phyloP scores from a whole-genome alignment of 2,329 filamentous ascomycete species.

The Penicillium nordicum region DNA sequence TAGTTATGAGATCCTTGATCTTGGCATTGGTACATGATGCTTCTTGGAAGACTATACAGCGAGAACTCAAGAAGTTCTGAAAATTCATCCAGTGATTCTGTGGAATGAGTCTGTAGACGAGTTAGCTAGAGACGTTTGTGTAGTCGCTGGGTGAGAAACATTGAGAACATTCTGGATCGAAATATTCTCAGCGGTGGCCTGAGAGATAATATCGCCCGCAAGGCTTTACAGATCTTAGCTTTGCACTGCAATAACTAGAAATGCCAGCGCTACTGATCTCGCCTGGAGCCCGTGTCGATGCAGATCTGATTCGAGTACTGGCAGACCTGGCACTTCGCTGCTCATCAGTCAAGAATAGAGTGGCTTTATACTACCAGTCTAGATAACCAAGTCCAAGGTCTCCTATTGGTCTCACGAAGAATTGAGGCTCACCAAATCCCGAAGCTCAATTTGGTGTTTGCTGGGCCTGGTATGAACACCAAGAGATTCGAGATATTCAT shows the following conservation, averaged over 20 bases:
- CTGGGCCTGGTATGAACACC: not conserved
- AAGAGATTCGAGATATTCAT: not conserved
- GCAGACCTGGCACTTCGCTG: too few species aligned
- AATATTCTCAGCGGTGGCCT: not conserved
- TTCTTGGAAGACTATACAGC: not conserved
- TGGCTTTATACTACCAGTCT: not conserved
- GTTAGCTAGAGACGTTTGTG: too few species aligned
- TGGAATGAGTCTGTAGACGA: too few species aligned
- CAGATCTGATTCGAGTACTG: not conserved
- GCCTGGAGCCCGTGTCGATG: not conserved
- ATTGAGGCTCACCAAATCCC: not conserved
- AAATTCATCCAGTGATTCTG: not conserved
- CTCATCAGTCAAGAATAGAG: not conserved
- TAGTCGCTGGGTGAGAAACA: not conserved
- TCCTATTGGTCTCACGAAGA: not conserved
- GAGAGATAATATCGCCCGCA: not conserved
- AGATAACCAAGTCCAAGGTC: not conserved
- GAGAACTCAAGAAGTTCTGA: not conserved
- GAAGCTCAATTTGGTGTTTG: not conserved
- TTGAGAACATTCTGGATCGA: not conserved
- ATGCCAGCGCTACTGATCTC: slow-evolving; percentile 5
- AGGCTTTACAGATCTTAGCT: not conserved
- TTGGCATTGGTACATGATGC: not conserved
- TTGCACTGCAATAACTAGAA: not conserved
- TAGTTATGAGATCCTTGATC: slow-evolving; percentile 13